Base-by-base conservation (phyloP, 1,284 basidiomycete genomes). In the Papiliotrema laurentii region DNA sequence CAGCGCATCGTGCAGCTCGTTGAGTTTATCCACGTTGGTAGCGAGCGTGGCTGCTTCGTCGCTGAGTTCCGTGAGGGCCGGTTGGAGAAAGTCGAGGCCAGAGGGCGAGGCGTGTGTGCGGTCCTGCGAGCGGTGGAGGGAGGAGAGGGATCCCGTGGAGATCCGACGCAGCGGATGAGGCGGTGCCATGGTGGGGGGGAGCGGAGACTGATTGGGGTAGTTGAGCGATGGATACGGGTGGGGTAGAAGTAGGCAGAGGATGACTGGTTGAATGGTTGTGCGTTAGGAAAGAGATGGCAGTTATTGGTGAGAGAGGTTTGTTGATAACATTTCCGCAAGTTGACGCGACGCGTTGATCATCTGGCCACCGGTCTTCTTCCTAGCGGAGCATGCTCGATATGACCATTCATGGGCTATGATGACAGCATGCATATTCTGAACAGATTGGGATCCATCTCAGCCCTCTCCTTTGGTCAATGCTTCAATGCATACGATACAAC, bases 61-160 rank as follows among this genome's bases (percentile, higher is more conserved):
- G 10, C 85, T 78, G 38, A 96, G 83, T 63, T 94, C 91, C 1
- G 82, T 76, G 69, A 97, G 80, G 11, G 86, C 87, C 11, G 87
- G 86, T 50, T 85, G 83, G 41, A 97, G 79, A 63, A 93, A 94
- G 0, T 85, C 86, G 34, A 96, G 82, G 0, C 87, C 89, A 56
- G 89, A 84, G 0, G 86, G 84, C 0, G 87, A 85, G 67, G 86
- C 79, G 35, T 82, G 80, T 11, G 56, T 31, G 18, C 60, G 51
- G 41, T 70, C 81, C 11, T 79, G 78, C 0, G 86, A 88, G 27
- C 84, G 83, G 7, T 88, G 89, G 43, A 91, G 79, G 4, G 84
- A 83, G 48, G 87, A 86, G 19, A 96, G 81, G 1, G 91, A 94
- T 43, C 90, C 89, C 56, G 93, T 89, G 0, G 91, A 94, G 54